phyloP scores from a whole-genome alignment of 345 rosid species.

The Salix dunnii region DNA sequence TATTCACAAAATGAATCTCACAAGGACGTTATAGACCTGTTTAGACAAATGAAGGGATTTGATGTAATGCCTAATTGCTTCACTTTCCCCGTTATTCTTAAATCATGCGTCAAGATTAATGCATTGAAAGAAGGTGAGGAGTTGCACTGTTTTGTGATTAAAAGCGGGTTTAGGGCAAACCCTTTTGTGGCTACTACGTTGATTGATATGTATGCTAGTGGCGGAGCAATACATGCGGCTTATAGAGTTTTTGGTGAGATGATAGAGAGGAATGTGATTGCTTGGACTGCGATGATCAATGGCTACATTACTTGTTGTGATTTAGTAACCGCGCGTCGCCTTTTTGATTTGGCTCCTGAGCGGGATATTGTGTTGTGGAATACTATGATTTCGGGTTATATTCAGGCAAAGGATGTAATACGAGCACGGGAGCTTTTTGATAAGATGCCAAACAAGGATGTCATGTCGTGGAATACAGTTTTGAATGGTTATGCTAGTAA shows the following conservation, averaged over 20 bases:
- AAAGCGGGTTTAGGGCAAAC: conserved; percentile 55
- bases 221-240: conserved; percentile 39
- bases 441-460: conserved; percentile 60
- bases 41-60: conserved; percentile 43
- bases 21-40: conserved; percentile 44
- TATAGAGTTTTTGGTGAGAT: conserved; percentile 63
- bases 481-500: conserved; percentile 56
- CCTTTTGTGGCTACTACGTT: conserved; percentile 53
- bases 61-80: conserved; percentile 59
- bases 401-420: conserved; percentile 49
- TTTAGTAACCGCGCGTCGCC: conserved; percentile 46
- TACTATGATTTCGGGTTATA: conserved; percentile 68
- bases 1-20: conserved; percentile 33
- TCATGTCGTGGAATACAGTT: conserved; percentile 85
- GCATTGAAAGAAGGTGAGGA: conserved; percentile 57
- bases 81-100: conserved; percentile 64
- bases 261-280: conserved; percentile 64
- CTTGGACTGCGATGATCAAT: conserved; percentile 67
- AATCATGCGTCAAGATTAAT: conserved; percentile 48
- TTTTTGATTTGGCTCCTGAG: conserved; percentile 70
- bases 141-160: conserved; percentile 58
- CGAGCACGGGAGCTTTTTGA: conserved; percentile 62
- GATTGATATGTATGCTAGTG: conserved; percentile 68
- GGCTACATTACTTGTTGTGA: conserved; percentile 54
- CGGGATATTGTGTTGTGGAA: conserved; percentile 79